These are phyloP conservation scores for Juncus inflexus DNA, from an alignment of 176 grass and related monocot species.

Conservation along the genomic window DNA sequence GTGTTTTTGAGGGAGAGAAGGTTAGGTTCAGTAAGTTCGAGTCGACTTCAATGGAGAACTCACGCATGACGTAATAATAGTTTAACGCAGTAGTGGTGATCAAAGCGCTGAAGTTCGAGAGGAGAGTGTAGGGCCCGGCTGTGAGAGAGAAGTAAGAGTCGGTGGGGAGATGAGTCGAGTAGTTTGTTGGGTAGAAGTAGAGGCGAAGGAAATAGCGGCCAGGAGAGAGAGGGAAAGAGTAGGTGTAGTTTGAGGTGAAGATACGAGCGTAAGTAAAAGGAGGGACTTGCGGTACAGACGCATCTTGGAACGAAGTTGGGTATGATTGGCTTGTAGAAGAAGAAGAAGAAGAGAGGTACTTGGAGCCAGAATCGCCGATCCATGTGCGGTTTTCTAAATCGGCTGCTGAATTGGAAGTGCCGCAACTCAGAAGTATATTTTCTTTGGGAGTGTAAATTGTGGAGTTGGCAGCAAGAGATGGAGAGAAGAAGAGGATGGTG, in stretches of 20 bases:
- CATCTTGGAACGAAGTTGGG: neutral
- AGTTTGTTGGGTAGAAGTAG: constrained; percentile 51
- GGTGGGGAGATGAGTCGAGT: constrained; percentile 16
- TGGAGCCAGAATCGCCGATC: constrained; percentile 39
- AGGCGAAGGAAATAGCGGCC: constrained; percentile 65
- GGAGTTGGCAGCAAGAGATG: constrained; percentile 27
- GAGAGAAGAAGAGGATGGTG: neutral
- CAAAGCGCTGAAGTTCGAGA: constrained; percentile 48
- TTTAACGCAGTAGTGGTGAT: constrained; percentile 21
- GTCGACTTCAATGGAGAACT: constrained; percentile 56
- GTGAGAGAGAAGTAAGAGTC: constrained; percentile 48
- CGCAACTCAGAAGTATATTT: constrained; percentile 33
- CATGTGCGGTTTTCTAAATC: constrained; percentile 21
- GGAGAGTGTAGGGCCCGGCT: constrained; percentile 19
- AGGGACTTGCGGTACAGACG: constrained; percentile 11
- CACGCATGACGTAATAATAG: constrained; percentile 19
- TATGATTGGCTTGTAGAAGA: neutral
- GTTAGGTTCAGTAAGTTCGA: constrained; percentile 36
- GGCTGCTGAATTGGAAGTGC: neutral
- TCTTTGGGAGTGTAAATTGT: neutral
- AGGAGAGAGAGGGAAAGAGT: constrained; percentile 39
- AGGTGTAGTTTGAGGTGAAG: constrained; percentile 59
- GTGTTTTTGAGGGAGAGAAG: constrained; percentile 38
- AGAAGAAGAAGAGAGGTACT: constrained; percentile 37
- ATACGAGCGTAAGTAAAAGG: constrained; percentile 40